These are phyloP conservation scores for Nepenthes gracilis DNA, from an alignment of 148 eudicot genomes.

Conservation along the genomic window DNA sequence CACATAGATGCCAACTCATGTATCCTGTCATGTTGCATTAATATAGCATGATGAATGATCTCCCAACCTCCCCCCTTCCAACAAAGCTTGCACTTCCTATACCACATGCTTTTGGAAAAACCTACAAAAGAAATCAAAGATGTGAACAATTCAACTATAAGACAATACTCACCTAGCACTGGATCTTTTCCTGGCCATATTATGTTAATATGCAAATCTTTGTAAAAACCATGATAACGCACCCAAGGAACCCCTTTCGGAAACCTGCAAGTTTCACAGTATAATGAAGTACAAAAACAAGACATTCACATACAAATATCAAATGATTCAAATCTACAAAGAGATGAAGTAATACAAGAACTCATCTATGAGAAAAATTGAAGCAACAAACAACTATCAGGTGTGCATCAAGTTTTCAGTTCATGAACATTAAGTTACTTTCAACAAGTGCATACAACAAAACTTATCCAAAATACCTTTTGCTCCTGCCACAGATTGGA, in stretches of 20 bases:
- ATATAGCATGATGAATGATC: neutral
- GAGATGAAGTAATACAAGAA: neutral
- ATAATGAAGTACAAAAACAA: neutral
- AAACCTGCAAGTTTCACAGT: conserved; percentile 38
- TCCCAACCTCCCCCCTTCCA: neutral
- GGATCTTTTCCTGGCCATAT: conserved; percentile 91
- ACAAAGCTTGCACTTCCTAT: neutral
- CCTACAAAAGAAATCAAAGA: neutral
- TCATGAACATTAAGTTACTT: too few species aligned
- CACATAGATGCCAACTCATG: neutral
- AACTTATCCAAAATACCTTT: too few species aligned
- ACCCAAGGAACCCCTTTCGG: conserved; percentile 95
- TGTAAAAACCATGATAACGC: conserved; percentile 70
- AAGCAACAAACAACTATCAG: too few species aligned
- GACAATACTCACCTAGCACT: conserved; percentile 43
- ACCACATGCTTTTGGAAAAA: neutral
- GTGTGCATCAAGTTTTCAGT: too few species aligned
- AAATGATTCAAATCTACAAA: neutral
- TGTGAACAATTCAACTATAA: conserved; percentile 3
- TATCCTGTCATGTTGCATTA: neutral
- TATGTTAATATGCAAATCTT: conserved; percentile 59
- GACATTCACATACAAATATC: neutral
- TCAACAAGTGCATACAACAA: too few species aligned
- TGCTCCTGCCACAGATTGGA: too few species aligned
- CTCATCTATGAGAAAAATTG: neutral